Conservation (phyloP, 78 protist species). For the Speleostelium caveatum region DNA sequence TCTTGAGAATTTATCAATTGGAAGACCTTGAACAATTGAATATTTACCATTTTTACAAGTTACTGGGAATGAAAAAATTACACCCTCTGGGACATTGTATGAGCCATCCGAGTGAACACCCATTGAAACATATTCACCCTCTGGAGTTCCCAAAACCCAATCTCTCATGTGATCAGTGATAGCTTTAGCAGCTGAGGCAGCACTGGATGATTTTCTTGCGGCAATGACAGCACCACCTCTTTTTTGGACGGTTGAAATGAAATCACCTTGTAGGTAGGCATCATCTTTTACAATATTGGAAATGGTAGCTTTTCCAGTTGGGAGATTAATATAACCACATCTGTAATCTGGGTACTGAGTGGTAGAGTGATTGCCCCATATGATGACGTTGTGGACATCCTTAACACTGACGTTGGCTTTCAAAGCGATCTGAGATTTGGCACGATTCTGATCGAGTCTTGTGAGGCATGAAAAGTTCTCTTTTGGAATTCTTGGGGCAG, state of each 20-base stretch:
- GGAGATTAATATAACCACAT: constrained; percentile 64
- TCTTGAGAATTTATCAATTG: constrained; percentile 73
- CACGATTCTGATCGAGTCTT: constrained; percentile 96
- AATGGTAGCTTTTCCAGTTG: constrained; percentile 46
- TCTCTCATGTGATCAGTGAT: constrained; percentile 80
- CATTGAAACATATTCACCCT: constrained; percentile 81
- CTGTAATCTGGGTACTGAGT: constrained; percentile 83
- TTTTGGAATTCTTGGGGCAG: constrained; percentile 89
- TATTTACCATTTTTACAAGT: constrained; percentile 64
- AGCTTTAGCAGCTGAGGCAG: constrained; percentile 94
- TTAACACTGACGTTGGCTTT: constrained; percentile 33
- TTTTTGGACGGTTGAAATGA: constrained; percentile 88
- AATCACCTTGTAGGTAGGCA: constrained; percentile 74
- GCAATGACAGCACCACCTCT: constrained; percentile 96
- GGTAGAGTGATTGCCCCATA: constrained; percentile 97
- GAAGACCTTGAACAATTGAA: constrained; percentile 81
- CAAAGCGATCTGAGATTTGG: constrained; percentile 72
- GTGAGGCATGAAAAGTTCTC: constrained; percentile 94
- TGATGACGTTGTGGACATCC: constrained; percentile 83
- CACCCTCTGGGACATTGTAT: constrained; percentile 60
- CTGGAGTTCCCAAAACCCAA: constrained; percentile 86
- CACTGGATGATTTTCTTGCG: constrained; percentile 88
- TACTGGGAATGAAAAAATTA: constrained; percentile 86
- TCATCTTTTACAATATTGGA: constrained; percentile 53
- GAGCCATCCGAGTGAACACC: constrained; percentile 81